Percentiles rank a stretch among this genome's conserved stretches.
These are phyloP conservation scores for Aspergillus quadricinctus DNA, from an alignment of 2,329 filamentous ascomycete genomes.

Conservation along the genomic window DNA sequence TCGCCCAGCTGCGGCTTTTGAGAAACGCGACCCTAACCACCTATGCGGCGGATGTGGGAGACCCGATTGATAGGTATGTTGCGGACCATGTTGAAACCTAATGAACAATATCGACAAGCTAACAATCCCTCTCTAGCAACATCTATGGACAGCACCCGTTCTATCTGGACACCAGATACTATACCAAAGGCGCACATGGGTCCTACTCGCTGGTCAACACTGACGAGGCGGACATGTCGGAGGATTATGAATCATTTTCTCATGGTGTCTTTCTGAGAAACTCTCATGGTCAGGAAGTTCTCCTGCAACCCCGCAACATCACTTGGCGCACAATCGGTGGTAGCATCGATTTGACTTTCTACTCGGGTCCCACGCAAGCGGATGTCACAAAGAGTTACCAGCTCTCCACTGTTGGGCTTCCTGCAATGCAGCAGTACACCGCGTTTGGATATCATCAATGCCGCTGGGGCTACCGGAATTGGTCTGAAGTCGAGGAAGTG, in stretches of 20 bases:
- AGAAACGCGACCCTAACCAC: constrained; percentile 68
- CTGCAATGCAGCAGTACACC: constrained; percentile 77
- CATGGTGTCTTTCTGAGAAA: constrained; percentile 77
- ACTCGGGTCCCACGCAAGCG: constrained; percentile 64
- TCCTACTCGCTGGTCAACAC: constrained; percentile 50
- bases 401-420: constrained; percentile 61
- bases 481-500: constrained; percentile 60
- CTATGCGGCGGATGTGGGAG: constrained; percentile 64
- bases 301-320: constrained; percentile 60
- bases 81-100: background rate
- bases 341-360: constrained; percentile 74
- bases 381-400: constrained; percentile 70
- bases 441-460: constrained; percentile 80
- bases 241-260: constrained; percentile 61
- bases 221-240: constrained; percentile 49
- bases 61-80: constrained; percentile 44
- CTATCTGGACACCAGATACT: constrained; percentile 77
- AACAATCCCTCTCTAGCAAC: constrained; percentile 42
- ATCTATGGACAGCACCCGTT: constrained; percentile 74
- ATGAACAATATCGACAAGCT: background rate
- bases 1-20: constrained; percentile 66
- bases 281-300: constrained; percentile 68
- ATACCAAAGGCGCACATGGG: constrained; percentile 50
- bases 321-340: constrained; percentile 74
- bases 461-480: constrained; percentile 75